Evolutionary conservation across 2,329 filamentous ascomycete genomes (phyloP).

Genomic region (Cladorrhinum sp.): DNA sequence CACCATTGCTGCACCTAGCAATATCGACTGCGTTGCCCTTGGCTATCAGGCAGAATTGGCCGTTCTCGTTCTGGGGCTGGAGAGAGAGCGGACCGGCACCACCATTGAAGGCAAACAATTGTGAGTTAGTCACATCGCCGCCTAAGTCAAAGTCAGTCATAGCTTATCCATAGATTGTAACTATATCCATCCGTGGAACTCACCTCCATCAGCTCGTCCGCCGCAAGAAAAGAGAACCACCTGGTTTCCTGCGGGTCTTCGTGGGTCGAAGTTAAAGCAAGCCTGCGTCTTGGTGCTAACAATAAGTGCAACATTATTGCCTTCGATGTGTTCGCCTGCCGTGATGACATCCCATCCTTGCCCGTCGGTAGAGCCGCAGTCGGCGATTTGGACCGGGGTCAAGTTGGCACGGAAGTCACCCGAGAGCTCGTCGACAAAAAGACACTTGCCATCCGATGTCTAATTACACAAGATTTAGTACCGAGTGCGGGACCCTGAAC

Average conservation of each 20-base stretch:
- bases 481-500: background rate
- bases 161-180: background rate
- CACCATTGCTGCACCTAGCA: constrained; percentile 40
- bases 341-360: constrained; percentile 50
- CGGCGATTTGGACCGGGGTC: constrained; percentile 43
- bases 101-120: constrained; percentile 49
- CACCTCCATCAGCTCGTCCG: constrained; percentile 52
- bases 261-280: constrained; percentile 57
- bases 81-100: constrained; percentile 42
- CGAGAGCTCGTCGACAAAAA: constrained; percentile 46
- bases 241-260: constrained; percentile 49
- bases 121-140: constrained; percentile 49
- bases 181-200: constrained; percentile 10
- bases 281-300: constrained; percentile 57
- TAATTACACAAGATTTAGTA: constrained; percentile 18
- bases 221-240: constrained; percentile 58
- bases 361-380: constrained; percentile 42
- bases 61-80: constrained; percentile 43
- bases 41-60: constrained; percentile 45
- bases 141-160: constrained; percentile 28
- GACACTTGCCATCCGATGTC: constrained; percentile 43
- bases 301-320: constrained; percentile 45
- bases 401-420: constrained; percentile 49
- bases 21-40: constrained; percentile 44
- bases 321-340: constrained; percentile 50